phyloP scores from a whole-genome alignment of 2,329 filamentous ascomycete genomes.

The Thelonectria discophora region DNA sequence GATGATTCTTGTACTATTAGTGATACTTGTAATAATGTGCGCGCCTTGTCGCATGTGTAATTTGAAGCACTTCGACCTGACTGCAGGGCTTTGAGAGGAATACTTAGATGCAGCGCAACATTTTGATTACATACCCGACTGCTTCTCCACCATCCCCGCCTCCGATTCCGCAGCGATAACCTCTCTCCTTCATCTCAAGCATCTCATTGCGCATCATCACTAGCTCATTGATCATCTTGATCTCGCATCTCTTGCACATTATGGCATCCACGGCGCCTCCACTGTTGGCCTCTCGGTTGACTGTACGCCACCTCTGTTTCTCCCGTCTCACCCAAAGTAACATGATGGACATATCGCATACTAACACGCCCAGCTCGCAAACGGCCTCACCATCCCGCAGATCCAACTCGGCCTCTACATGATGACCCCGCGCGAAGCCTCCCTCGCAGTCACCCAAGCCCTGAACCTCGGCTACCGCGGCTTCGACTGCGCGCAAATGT shows the following conservation, averaged over 20 bases:
- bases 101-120: not conserved
- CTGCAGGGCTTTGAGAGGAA: not conserved
- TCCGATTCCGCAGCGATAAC: constrained; percentile 13
- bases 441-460: constrained; percentile 64
- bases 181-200: not conserved
- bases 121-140: not conserved
- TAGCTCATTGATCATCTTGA: not conserved
- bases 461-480: constrained; percentile 63
- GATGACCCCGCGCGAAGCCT: constrained; percentile 70
- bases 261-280: constrained; percentile 36
- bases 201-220: not conserved
- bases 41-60: constrained; percentile 15
- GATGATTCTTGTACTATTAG: constrained; percentile 25
- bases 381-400: constrained; percentile 73
- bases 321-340: too few relatives aligned
- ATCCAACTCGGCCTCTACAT: constrained; percentile 80
- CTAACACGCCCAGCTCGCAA: constrained; percentile 59
- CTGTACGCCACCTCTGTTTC: constrained; percentile 30
- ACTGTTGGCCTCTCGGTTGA: constrained; percentile 36
- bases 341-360: not conserved
- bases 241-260: not conserved
- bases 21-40: constrained; percentile 28
- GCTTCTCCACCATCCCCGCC: constrained; percentile 21
- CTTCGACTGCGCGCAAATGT: constrained; percentile 64
- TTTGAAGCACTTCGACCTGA: not conserved